Evolutionary conservation across 441 rosid species (phyloP).

Genomic region (Syzygium malaccense): DNA sequence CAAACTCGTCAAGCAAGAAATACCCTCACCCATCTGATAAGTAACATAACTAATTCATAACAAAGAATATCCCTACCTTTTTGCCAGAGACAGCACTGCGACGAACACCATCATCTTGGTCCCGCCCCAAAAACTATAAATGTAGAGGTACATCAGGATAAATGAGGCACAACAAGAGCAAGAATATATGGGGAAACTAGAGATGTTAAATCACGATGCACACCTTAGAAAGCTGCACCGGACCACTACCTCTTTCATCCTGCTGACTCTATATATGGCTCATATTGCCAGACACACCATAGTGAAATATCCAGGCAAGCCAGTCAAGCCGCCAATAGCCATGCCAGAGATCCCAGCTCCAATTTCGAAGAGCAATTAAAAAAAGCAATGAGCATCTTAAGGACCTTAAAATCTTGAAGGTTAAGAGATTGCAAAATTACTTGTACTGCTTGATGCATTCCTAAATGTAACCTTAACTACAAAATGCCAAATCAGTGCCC

Average conservation of each 20-base stretch:
- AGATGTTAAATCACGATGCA: not conserved
- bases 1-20: not conserved
- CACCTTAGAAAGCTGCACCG: constrained; percentile 97
- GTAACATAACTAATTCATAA: not conserved
- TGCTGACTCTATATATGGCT: constrained; percentile 71
- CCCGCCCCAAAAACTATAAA: constrained; percentile 65
- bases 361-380: constrained; percentile 75
- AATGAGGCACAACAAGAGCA: not conserved
- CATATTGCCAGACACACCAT: constrained; percentile 68
- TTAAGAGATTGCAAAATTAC: not conserved
- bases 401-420: constrained; percentile 28
- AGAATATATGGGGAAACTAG: not conserved
- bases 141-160: not conserved
- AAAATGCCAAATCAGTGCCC: not conserved
- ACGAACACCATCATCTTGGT: constrained; percentile 68
- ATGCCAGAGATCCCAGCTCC: constrained; percentile 95
- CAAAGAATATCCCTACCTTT: constrained; percentile 40
- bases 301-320: constrained; percentile 50
- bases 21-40: not conserved
- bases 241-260: constrained; percentile 63
- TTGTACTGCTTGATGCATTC: not conserved
- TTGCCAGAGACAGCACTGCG: constrained; percentile 97
- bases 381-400: constrained; percentile 61
- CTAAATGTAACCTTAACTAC: not conserved
- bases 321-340: constrained; percentile 47